Evolutionary conservation across 1,284 basidiomycete species (phyloP).

Genomic region (Xerocomus minutiporus): DNA sequence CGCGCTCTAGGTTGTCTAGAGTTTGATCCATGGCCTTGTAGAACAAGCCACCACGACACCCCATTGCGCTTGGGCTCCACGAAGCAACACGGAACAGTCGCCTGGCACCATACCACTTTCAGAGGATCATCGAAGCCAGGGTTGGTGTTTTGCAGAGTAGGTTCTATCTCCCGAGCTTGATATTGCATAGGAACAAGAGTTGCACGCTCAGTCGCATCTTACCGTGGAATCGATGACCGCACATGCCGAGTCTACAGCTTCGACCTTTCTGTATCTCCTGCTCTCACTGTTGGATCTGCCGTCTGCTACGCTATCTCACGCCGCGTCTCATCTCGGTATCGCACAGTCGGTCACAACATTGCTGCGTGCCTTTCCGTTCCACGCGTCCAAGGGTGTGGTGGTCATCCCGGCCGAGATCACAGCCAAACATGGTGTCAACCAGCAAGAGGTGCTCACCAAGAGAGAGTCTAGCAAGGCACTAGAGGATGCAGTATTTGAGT

Average conservation of each 20-base stretch:
- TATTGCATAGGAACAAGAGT: constrained; percentile 61
- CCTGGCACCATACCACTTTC: constrained; percentile 73
- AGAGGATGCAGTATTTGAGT: constrained; percentile 79
- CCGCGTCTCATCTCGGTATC: constrained; percentile 72
- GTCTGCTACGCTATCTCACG: constrained; percentile 68
- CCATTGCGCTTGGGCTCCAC: constrained; percentile 73
- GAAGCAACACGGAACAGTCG: constrained; percentile 50
- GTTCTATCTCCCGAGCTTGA: constrained; percentile 12
- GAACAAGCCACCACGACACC: constrained; percentile 76
- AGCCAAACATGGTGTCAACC: constrained; percentile 73
- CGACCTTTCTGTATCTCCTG: constrained; percentile 75
- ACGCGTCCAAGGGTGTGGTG: constrained; percentile 69
- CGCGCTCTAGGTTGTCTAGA: constrained; percentile 1
- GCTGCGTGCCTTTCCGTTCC: constrained; percentile 73
- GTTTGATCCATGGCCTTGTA: constrained; percentile 34
- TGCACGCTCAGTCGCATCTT: constrained; percentile 63
- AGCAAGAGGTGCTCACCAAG: constrained; percentile 81
- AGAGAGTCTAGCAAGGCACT: constrained; percentile 62
- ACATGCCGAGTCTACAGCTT: constrained; percentile 75
- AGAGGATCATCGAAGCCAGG: constrained; percentile 81
- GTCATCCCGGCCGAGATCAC: constrained; percentile 84
- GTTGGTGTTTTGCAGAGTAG: constrained; percentile 41
- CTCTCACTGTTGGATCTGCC: constrained; percentile 67
- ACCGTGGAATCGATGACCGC: constrained; percentile 68
- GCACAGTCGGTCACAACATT: constrained; percentile 71